Evolutionary conservation across 306 rosid species (phyloP).

Genomic region (Prinsepia uniflora): DNA sequence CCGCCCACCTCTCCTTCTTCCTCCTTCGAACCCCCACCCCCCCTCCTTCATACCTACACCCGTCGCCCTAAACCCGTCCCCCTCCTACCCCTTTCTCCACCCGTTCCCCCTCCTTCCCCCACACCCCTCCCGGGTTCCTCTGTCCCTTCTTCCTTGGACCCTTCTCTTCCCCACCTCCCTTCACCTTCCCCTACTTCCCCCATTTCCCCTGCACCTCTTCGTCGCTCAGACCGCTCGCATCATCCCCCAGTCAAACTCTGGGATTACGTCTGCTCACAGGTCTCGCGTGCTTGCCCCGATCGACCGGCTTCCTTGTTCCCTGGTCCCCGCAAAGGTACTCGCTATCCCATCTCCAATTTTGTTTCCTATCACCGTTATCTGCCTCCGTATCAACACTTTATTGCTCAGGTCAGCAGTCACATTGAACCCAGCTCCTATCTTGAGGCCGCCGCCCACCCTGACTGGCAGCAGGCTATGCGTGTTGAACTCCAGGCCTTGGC

Average conservation of each 20-base stretch:
- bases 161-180: too few species aligned
- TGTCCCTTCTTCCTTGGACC: too few species aligned
- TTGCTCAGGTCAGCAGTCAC: not conserved
- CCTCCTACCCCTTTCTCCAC: too few species aligned
- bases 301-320: not conserved
- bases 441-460: not conserved
- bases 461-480: not conserved
- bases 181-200: too few species aligned
- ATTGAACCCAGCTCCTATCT: not conserved
- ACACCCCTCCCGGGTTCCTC: too few species aligned
- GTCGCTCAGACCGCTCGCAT: too few species aligned
- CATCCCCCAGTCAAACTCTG: fast-evolving
- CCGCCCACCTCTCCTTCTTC: too few species aligned
- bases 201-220: too few species aligned
- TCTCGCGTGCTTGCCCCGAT: not conserved
- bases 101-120: too few species aligned
- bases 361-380: not conserved
- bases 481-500: not conserved
- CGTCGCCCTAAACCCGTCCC: too few species aligned
- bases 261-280: not conserved
- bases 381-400: not conserved
- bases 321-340: not conserved
- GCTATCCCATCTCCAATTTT: not conserved
- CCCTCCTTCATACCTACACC: too few species aligned
- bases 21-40: too few species aligned